A percentile compares a stretch with the other conserved stretches of the same genome.
Evolutionary conservation across 2,329 filamentous ascomycete genomes (phyloP).

Genomic region (Sphaerulina vaccinii): DNA sequence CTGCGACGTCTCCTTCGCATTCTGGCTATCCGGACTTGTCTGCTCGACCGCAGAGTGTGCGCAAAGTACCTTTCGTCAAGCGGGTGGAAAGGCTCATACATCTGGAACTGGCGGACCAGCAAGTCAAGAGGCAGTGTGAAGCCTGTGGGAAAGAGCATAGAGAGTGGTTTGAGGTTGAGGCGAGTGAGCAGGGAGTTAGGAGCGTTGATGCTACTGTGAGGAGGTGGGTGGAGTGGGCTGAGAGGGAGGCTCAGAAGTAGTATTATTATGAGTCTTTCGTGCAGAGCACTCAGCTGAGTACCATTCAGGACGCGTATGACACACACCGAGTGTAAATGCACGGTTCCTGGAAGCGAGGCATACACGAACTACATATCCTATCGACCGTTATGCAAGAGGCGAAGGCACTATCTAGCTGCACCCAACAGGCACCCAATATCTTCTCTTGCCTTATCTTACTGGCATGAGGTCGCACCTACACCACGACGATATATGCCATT

Average conservation of each 20-base stretch:
- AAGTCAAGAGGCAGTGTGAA: slow-evolving; percentile 64
- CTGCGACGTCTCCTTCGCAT: slow-evolving; percentile 25
- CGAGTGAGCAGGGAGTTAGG: slow-evolving; percentile 66
- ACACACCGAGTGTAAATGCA: no score
- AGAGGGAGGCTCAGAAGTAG: slow-evolving; percentile 19
- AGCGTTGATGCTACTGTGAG: slow-evolving; percentile 71
- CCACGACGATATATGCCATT: no score
- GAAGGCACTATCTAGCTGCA: no score
- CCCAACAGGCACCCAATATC: no score
- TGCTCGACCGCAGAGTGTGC: slow-evolving; percentile 37
- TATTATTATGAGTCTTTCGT: no score
- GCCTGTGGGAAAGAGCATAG: slow-evolving; percentile 81
- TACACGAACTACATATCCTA: no score
- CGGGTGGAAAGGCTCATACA: slow-evolving; percentile 89
- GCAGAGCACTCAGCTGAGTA: no score
- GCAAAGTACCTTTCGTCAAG: slow-evolving; percentile 80
- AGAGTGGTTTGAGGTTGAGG: slow-evolving; percentile 93
- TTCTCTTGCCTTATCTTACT: no score
- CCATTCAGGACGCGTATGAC: no score
- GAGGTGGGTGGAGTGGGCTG: slow-evolving; percentile 79
- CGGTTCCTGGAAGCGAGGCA: no score
- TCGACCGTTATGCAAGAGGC: no score
- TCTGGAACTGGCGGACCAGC: slow-evolving; percentile 69
- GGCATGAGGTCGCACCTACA: no score
- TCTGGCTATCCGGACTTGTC: slow-evolving; percentile 34